These are phyloP conservation scores for Periconia digitata DNA, from an alignment of 2,329 filamentous ascomycete genomes.

Conservation along the genomic window DNA sequence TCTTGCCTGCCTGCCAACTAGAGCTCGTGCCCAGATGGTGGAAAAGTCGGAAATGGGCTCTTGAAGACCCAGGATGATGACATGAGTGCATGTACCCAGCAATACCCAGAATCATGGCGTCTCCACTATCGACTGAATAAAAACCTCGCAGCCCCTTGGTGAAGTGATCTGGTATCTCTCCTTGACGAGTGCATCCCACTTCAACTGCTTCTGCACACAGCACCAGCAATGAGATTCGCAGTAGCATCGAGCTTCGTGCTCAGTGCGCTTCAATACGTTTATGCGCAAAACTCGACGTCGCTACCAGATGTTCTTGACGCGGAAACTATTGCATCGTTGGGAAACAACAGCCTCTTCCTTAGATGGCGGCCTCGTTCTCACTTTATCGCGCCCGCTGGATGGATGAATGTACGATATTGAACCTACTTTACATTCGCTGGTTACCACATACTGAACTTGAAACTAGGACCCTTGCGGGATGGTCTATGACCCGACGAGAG, in stretches of 20 bases:
- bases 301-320: conserved; percentile 30
- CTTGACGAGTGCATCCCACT: neutral
- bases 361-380: conserved; percentile 52
- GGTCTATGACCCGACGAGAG: conserved; percentile 52
- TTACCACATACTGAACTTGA: neutral
- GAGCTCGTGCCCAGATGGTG: neutral
- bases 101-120: neutral
- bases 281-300: conserved; percentile 21
- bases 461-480: conserved; percentile 52
- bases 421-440: neutral
- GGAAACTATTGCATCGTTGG: conserved; percentile 31
- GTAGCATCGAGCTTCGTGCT: conserved; percentile 29
- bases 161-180: neutral
- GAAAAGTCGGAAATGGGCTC: neutral
- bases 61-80: neutral
- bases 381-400: conserved; percentile 51
- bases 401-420: conserved; percentile 45
- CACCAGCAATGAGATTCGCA: conserved; percentile 19
- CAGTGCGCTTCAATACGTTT: conserved; percentile 15
- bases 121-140: neutral
- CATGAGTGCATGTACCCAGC: neutral
- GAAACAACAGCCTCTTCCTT: conserved; percentile 53
- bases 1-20: neutral
- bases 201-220: neutral
- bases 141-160: neutral